Conservation (phyloP, 2,329 filamentous ascomycete genomes). For the Aspergillus sojae region DNA sequence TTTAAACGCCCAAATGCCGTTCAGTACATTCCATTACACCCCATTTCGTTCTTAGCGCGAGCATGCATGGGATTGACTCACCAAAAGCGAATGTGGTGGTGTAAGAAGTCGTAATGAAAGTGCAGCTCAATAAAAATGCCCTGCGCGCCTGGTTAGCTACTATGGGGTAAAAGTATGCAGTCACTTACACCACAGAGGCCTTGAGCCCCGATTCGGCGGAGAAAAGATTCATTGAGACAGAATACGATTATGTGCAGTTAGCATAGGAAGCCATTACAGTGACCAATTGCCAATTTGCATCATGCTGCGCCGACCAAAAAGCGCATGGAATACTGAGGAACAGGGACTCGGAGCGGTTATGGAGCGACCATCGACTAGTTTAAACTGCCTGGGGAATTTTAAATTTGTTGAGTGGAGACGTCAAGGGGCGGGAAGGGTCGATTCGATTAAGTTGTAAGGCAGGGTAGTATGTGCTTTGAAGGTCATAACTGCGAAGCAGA, state of each 20-base stretch:
- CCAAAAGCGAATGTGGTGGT: conserved; percentile 44
- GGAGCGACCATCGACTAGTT: conserved; percentile 6
- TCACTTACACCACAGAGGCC: conserved; percentile 36
- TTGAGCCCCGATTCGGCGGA: conserved; percentile 34
- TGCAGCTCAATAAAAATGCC: conserved; percentile 37
- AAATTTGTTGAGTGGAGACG: conserved; percentile 14
- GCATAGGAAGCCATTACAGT: conserved; percentile 18
- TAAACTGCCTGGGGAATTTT: conserved; percentile 11
- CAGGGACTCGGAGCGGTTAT: background rate
- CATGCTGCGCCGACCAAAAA: conserved; percentile 7
- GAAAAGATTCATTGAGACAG: conserved; percentile 30
- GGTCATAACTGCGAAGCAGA: background rate
- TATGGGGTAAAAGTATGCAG: background rate
- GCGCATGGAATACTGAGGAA: conserved; percentile 6
- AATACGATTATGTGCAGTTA: conserved; percentile 12
- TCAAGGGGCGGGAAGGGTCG: conserved; percentile 13
- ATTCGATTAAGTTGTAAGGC: conserved; percentile 1
- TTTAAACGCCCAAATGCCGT: background rate
- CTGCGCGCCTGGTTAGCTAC: conserved; percentile 26
- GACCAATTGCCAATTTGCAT: conserved; percentile 9
- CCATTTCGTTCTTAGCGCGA: background rate
- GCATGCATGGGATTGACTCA: conserved; percentile 20
- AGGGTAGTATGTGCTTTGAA: background rate
- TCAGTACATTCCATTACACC: background rate
- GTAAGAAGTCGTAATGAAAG: conserved; percentile 38